Conservation (phyloP, 2,329 filamentous ascomycete species). For the Penicillium corylophilum region DNA sequence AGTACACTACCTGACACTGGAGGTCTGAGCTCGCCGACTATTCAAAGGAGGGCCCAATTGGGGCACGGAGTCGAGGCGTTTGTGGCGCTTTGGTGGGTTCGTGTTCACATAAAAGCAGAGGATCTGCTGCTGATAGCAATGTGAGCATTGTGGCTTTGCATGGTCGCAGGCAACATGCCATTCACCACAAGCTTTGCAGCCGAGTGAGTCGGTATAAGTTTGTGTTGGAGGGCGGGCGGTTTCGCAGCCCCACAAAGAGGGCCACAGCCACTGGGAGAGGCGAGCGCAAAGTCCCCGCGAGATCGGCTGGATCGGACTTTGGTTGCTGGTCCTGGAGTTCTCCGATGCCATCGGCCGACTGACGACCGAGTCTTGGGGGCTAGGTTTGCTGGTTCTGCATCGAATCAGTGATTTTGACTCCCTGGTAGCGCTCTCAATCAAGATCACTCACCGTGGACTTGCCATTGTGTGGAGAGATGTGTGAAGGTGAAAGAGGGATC, state of each 20-base stretch:
- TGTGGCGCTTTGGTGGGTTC: slow-evolving; percentile 16
- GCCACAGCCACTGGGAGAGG: slow-evolving; percentile 24
- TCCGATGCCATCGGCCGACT: neutral
- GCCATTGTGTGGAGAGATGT: neutral
- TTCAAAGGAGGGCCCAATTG: neutral
- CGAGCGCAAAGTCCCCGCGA: slow-evolving; percentile 13
- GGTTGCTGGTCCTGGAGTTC: neutral
- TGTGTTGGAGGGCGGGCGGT: slow-evolving; percentile 6
- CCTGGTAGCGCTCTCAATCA: too few species aligned
- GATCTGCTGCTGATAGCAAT: slow-evolving; percentile 33
- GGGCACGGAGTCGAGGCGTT: neutral
- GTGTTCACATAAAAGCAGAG: slow-evolving; percentile 37
- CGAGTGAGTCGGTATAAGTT: slow-evolving; percentile 7
- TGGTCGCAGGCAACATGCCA: slow-evolving; percentile 29
- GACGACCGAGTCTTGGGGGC: neutral
- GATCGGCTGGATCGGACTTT: slow-evolving; percentile 5
- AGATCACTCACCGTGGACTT: neutral
- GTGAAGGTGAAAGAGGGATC: neutral
- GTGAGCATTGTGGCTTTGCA: slow-evolving; percentile 29
- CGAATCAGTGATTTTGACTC: neutral
- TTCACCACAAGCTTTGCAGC: slow-evolving; percentile 32
- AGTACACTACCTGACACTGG: neutral
- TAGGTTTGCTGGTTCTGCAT: neutral
- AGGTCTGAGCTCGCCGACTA: neutral
- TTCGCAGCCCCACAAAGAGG: slow-evolving; percentile 17